These are phyloP conservation scores for Sporothrix schenckii DNA, from an alignment of 2,329 filamentous ascomycete species.

Conservation along the genomic window DNA sequence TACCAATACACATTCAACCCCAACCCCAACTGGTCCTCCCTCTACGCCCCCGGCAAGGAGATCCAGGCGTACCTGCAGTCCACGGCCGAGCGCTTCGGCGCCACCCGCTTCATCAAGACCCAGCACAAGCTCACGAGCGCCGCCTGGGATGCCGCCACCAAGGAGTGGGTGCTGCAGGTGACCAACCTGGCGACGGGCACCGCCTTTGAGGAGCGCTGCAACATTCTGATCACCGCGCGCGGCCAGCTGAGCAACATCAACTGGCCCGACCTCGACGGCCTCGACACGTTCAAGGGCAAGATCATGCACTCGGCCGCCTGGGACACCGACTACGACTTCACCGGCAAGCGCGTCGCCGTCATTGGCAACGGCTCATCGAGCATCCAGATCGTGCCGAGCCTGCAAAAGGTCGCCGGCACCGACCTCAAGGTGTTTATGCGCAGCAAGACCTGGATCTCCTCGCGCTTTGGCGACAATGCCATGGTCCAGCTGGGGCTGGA, in stretches of 20 bases:
- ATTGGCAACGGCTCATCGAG: slow-evolving; percentile 58
- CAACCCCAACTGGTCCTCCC: slow-evolving; percentile 57
- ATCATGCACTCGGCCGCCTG: slow-evolving; percentile 52
- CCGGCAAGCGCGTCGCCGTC: slow-evolving; percentile 53
- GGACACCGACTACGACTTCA: slow-evolving; percentile 54
- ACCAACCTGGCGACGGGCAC: slow-evolving; percentile 44
- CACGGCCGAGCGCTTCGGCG: slow-evolving; percentile 52
- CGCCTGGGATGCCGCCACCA: slow-evolving; percentile 46
- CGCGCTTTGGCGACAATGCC: slow-evolving; percentile 50
- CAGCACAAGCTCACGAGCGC: slow-evolving; percentile 48
- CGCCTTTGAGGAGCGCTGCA: slow-evolving; percentile 46
- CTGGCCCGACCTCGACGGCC: slow-evolving; percentile 51
- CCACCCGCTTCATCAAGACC: slow-evolving; percentile 52
- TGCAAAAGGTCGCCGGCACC: slow-evolving; percentile 51
- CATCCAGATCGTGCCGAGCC: slow-evolving; percentile 56
- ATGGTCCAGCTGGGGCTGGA: slow-evolving; percentile 51
- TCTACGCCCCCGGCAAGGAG: slow-evolving; percentile 55
- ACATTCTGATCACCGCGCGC: slow-evolving; percentile 49
- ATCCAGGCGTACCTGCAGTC: slow-evolving; percentile 54
- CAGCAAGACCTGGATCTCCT: slow-evolving; percentile 55
- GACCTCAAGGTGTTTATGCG: slow-evolving; percentile 53
- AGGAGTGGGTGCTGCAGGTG: slow-evolving; percentile 45
- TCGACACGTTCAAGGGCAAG: slow-evolving; percentile 49
- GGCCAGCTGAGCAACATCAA: slow-evolving; percentile 49
- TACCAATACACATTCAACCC: slow-evolving; percentile 61